phyloP scores from a whole-genome alignment of 805 yeast species.

The Yamadazyma kitorensis region DNA sequence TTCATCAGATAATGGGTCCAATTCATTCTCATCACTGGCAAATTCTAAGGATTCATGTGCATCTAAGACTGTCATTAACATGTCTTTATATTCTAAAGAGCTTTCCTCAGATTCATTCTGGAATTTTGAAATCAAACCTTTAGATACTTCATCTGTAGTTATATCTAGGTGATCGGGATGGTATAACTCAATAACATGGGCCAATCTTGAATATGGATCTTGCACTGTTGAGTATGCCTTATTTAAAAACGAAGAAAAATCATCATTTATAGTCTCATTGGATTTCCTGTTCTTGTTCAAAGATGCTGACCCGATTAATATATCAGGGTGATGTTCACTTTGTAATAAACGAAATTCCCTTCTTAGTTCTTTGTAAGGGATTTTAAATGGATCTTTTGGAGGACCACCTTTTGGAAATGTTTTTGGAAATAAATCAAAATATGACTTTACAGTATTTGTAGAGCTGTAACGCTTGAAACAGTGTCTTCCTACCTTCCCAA shows the following conservation, averaged over 20 bases:
- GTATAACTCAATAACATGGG: constrained; percentile 32
- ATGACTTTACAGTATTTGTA: constrained; percentile 19
- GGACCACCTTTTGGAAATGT: constrained; percentile 69
- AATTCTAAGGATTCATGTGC: constrained; percentile 80
- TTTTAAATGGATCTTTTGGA: constrained; percentile 53
- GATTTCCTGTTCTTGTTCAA: constrained; percentile 13
- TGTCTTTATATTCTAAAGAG: constrained; percentile 44
- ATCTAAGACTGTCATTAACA: constrained; percentile 76
- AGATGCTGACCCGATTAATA: constrained; percentile 28
- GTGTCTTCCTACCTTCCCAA: no score
- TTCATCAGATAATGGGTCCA: constrained; percentile 48
- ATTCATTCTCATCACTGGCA: constrained; percentile 56
- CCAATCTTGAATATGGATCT: constrained; percentile 62
- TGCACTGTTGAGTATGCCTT: constrained; percentile 71
- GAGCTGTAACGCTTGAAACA: no score
- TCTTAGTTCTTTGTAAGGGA: constrained; percentile 57
- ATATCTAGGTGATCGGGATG: constrained; percentile 49
- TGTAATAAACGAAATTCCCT: constrained; percentile 76
- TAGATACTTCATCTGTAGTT: constrained; percentile 53
- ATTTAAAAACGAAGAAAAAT: constrained; percentile 57
- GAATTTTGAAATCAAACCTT: constrained; percentile 40
- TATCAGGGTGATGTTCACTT: constrained; percentile 80
- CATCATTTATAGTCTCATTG: constrained; percentile 17
- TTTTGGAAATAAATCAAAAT: constrained; percentile 69
- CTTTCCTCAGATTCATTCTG: constrained; percentile 29